Conservation (phyloP, 257 asterid genomes). For the Gentiana macrophylla region DNA sequence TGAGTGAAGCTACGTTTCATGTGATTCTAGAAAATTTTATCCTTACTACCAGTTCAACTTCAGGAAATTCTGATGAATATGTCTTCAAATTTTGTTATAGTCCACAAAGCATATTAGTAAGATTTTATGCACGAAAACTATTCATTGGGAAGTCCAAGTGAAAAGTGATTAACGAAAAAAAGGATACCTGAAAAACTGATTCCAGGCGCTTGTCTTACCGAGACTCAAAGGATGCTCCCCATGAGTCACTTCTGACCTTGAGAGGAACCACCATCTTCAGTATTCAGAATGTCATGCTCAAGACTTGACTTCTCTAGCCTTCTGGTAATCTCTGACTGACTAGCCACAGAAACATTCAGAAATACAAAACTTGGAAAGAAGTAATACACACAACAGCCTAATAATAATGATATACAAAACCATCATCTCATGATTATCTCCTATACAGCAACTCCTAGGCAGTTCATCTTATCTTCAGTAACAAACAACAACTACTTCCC, state of each 20-base stretch:
- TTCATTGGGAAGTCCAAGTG: background rate
- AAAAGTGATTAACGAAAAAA: slow-evolving; percentile 5
- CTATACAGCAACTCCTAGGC: too few relatives aligned
- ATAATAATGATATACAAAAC: background rate
- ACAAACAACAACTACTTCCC: too few relatives aligned
- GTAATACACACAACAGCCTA: slow-evolving; percentile 13
- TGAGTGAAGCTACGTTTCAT: too few relatives aligned
- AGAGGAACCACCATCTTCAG: slow-evolving; percentile 56
- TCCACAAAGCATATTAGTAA: too few relatives aligned
- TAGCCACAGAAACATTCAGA: slow-evolving; percentile 81
- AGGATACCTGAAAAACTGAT: slow-evolving; percentile 79
- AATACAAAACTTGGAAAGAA: slow-evolving; percentile 27
- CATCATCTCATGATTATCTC: too few relatives aligned
- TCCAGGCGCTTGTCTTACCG: slow-evolving; percentile 89
- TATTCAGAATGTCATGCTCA: slow-evolving; percentile 40
- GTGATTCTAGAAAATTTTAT: too few relatives aligned
- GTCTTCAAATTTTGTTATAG: too few relatives aligned
- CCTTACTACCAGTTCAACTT: too few relatives aligned
- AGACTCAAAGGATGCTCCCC: slow-evolving; percentile 95
- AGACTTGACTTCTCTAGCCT: slow-evolving; percentile 68
- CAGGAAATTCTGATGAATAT: too few relatives aligned
- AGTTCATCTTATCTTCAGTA: too few relatives aligned
- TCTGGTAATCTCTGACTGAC: slow-evolving; percentile 93
- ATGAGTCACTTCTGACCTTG: slow-evolving; percentile 76
- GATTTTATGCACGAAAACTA: too few relatives aligned